Percentiles rank a stretch among this genome's conserved stretches.
Evolutionary conservation across 306 rosid genomes (phyloP).

Genomic region (Vachellia pachyceras): DNA sequence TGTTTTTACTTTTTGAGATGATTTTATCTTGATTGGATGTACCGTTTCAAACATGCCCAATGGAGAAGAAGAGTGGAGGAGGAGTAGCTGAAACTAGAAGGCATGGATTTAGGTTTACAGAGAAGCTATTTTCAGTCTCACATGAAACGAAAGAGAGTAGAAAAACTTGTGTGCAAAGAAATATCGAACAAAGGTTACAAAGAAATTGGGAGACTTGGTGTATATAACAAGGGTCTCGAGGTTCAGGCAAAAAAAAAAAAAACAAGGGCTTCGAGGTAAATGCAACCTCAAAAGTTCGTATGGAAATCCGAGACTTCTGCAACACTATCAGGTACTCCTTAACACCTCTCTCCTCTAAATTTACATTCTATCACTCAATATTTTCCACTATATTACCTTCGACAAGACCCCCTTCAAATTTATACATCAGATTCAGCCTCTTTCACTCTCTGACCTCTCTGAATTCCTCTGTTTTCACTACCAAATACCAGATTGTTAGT

Average conservation of each 20-base stretch:
- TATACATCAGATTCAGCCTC: constrained; percentile 17
- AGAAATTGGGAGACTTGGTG: not conserved
- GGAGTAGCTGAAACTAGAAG: not conserved
- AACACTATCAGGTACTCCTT: constrained; percentile 53
- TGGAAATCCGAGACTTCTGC: constrained; percentile 45
- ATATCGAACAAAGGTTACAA: not conserved
- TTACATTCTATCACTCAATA: constrained; percentile 25
- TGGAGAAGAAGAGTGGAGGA: not conserved
- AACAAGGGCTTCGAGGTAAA: not conserved
- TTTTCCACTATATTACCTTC: constrained; percentile 35
- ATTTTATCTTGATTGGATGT: too few species aligned
- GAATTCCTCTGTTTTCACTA: constrained; percentile 19
- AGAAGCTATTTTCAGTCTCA: not conserved
- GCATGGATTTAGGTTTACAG: not conserved
- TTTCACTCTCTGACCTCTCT: constrained; percentile 27
- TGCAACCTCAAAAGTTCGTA: constrained; percentile 17
- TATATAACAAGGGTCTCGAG: not conserved
- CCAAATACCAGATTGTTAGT: constrained; percentile 25
- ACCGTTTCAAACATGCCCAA: too few species aligned
- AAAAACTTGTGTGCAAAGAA: not conserved
- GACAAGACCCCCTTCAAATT: not conserved
- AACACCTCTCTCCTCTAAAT: constrained; percentile 32
- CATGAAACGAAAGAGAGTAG: not conserved
- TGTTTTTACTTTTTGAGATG: too few species aligned
- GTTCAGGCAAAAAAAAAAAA: too few species aligned